These are phyloP conservation scores for Sodiomyces alkalinus DNA, from an alignment of 2,329 filamentous ascomycete genomes.

Conservation along the genomic window DNA sequence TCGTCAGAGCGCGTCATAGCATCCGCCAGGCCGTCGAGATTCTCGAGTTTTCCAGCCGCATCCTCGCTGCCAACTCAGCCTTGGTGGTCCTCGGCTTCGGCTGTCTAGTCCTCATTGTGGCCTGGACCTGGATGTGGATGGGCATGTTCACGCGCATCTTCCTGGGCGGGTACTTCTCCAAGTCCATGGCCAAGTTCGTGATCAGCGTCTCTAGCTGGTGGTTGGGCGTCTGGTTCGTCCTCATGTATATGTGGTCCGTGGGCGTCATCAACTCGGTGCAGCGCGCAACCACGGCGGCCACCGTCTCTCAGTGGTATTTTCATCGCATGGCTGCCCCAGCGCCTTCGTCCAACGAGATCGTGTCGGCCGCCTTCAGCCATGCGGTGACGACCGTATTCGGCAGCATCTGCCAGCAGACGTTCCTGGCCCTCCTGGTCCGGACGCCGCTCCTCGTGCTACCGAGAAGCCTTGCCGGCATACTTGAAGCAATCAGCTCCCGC, in stretches of 20 bases:
- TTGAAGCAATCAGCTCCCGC: constrained; percentile 61
- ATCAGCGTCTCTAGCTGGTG: constrained; percentile 87
- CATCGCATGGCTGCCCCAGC: constrained; percentile 72
- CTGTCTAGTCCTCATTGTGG: constrained; percentile 58
- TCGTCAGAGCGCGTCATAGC: constrained; percentile 65
- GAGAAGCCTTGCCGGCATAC: constrained; percentile 44
- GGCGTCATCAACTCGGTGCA: constrained; percentile 80
- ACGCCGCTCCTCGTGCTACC: constrained; percentile 78
- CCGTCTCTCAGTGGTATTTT: constrained; percentile 98
- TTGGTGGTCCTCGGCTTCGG: constrained; percentile 72
- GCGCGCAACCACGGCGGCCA: constrained; percentile 80
- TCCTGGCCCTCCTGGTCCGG: constrained; percentile 66
- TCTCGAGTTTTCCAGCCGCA: constrained; percentile 80
- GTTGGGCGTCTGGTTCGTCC: constrained; percentile 79
- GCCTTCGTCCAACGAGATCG: constrained; percentile 65
- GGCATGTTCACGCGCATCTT: constrained; percentile 94
- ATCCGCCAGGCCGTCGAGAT: constrained; percentile 75
- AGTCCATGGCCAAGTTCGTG: constrained; percentile 49
- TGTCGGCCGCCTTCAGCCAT: constrained; percentile 69
- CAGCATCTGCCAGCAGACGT: constrained; percentile 76
- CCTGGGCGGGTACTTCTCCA: constrained; percentile 72
- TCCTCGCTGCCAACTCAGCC: constrained; percentile 71
- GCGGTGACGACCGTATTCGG: constrained; percentile 78
- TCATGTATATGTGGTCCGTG: constrained; percentile 92
- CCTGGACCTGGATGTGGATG: constrained; percentile 93